Base-by-base conservation (phyloP, 2,329 filamentous ascomycete species). In the Corinectria fuckeliana region DNA sequence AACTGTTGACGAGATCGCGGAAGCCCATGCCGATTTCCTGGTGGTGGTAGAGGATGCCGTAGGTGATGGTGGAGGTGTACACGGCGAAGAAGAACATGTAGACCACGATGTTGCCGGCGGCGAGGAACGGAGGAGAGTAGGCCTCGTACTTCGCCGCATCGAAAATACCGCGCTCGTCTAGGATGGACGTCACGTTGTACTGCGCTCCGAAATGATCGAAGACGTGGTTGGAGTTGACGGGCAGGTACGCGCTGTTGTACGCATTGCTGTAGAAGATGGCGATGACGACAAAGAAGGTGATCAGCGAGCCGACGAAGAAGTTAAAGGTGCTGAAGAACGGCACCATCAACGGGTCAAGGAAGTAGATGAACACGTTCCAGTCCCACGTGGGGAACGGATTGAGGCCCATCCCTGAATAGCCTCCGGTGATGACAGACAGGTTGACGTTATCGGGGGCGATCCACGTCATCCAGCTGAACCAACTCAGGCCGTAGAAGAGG, bases 381-480 rank as follows among this genome's bases (percentile, higher is more conserved):
- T 81, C 79, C 32, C 79, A 75, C 1, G 78, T 80, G 0, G 78
- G 74, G 3, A 75, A 58, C 1, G 76, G 76, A 58, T 80, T 80
- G 18, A 81, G 50, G 3, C 78, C 78, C 1, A 81, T 63, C 1
- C 78, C 79, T 13, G 70, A 74, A 4, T 69, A 64, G 28, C 72
- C 71, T 2, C 79, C 78, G 0, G 75, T 75, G 20, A 81, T 61
- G 20, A 73, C 69, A 36, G 71, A 72, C 16, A 81, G 64, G 42
- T 75, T 72, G 6, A 69, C 64, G 50, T 79, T 80, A 13, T 73
- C 62, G 0, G 82, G 82, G 0, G 78, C 72, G 50, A 85, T 85
- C 82, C 82, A 86, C 0, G 78, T 78, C 65, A 84, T 78, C 81
- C 82, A 86, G 63, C 76, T 80, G 68, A 86, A 85, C 57, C 74